Evolutionary conservation across 257 asterid species (phyloP).

Genomic region (Jasminum sambac): DNA sequence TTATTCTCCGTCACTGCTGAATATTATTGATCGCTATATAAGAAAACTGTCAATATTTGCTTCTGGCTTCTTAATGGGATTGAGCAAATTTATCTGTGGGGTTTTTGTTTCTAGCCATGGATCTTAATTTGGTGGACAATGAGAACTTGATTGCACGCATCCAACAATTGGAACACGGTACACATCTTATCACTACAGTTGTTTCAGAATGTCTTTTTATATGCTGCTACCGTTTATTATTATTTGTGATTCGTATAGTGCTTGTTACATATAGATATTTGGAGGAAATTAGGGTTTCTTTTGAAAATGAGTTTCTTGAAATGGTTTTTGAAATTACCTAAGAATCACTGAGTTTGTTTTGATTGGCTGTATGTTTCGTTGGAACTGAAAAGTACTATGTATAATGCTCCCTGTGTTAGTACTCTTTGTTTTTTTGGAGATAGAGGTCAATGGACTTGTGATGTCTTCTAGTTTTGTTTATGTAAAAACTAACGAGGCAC

Average conservation of each 20-base stretch:
- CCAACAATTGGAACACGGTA: constrained; percentile 88
- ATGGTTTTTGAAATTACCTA: too few species aligned
- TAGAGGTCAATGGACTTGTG: background rate
- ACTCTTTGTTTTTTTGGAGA: background rate
- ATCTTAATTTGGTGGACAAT: constrained; percentile 32
- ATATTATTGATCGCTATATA: background rate
- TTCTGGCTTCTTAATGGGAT: background rate
- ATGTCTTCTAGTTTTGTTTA: background rate
- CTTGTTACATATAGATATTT: too few species aligned
- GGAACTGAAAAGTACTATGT: background rate
- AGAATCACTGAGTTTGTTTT: background rate
- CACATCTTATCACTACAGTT: constrained; percentile 9
- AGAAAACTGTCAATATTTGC: constrained; percentile 4
- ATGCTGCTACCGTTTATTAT: background rate
- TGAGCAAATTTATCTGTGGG: constrained; percentile 5
- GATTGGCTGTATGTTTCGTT: constrained; percentile 8
- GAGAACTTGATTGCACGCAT: constrained; percentile 62
- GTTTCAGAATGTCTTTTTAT: background rate
- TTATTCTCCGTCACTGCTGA: background rate
- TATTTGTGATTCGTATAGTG: too few species aligned
- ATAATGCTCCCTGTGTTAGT: background rate
- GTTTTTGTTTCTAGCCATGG: constrained; percentile 57
- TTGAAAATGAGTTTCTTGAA: too few species aligned
- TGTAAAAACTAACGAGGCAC: background rate
- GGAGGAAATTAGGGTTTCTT: too few species aligned